Percentiles rank a stretch among this genome's conserved stretches.
Conservation (phyloP, 306 rosid species). For the Sicyos edulis region DNA sequence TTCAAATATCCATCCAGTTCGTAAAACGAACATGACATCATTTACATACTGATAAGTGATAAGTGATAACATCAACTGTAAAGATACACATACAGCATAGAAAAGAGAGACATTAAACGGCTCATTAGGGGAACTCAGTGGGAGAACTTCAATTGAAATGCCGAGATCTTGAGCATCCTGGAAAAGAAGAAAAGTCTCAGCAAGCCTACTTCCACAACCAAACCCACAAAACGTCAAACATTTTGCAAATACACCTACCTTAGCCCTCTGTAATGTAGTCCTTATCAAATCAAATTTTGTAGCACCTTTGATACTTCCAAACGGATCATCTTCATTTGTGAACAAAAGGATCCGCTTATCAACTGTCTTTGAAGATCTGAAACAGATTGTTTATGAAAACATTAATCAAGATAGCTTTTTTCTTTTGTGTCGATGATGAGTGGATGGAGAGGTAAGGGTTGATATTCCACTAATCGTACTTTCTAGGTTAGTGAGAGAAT, state of each 20-base stretch:
- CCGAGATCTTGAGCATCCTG: constrained; percentile 95
- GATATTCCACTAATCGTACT: neutral
- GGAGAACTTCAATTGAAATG: constrained; percentile 80
- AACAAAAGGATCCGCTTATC: constrained; percentile 79
- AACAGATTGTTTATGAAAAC: constrained; percentile 20
- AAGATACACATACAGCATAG: constrained; percentile 59
- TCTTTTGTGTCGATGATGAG: neutral
- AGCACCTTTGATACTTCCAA: constrained; percentile 60
- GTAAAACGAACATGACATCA: constrained; percentile 2
- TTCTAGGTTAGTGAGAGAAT: neutral
- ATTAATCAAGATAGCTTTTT: constrained; percentile 1
- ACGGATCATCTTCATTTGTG: constrained; percentile 94
- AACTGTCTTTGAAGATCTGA: constrained; percentile 67
- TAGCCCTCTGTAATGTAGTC: constrained; percentile 83
- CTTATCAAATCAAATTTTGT: constrained; percentile 70
- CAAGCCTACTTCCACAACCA: constrained; percentile 11
- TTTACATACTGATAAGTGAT: constrained; percentile 2
- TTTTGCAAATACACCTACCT: constrained; percentile 32
- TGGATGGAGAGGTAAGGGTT: neutral
- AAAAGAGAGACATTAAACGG: constrained; percentile 55
- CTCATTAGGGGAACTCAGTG: constrained; percentile 52
- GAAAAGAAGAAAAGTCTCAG: constrained; percentile 19
- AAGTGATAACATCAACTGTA: constrained; percentile 9
- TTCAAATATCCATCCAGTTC: neutral
- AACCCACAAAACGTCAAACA: constrained; percentile 23